Evolutionary conservation across 805 yeast genomes (phyloP).

Genomic region (Ogataea nonfermentans): DNA sequence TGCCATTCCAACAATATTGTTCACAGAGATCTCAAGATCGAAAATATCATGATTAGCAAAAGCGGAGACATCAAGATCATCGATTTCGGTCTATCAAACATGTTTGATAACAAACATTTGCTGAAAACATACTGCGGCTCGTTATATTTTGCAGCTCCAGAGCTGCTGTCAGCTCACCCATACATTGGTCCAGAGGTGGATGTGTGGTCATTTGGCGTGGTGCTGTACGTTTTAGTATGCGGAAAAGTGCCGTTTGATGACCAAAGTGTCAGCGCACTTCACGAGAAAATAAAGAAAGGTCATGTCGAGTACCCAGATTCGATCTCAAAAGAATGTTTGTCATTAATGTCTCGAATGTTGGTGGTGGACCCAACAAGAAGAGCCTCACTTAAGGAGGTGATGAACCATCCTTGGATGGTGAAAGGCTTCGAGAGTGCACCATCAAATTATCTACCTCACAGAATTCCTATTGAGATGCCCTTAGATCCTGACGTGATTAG

Average conservation of each 20-base stretch:
- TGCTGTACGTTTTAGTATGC: constrained; percentile 88
- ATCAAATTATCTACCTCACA: constrained; percentile 67
- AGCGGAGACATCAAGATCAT: constrained; percentile 93
- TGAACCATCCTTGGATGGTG: constrained; percentile 92
- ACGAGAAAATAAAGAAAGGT: constrained; percentile 91
- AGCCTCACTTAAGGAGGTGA: constrained; percentile 74
- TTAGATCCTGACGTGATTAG: constrained; percentile 63
- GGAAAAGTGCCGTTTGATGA: constrained; percentile 99
- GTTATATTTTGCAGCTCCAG: constrained; percentile 97
- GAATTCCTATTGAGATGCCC: constrained; percentile 73
- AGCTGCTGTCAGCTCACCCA: constrained; percentile 85
- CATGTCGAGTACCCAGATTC: constrained; percentile 86
- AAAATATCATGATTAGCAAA: constrained; percentile 90
- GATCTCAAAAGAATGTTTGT: constrained; percentile 75
- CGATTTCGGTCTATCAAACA: constrained; percentile 92
- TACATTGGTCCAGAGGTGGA: constrained; percentile 97
- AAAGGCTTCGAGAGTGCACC: constrained; percentile 79
- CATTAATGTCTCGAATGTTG: constrained; percentile 80
- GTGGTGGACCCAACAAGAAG: constrained; percentile 86
- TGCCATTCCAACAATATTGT: constrained; percentile 93
- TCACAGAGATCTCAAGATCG: constrained; percentile 95
- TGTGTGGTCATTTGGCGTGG: constrained; percentile 98
- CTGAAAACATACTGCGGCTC: constrained; percentile 97
- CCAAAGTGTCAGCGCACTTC: constrained; percentile 85
- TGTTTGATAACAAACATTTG: constrained; percentile 67